Base-by-base conservation (phyloP, 2,329 filamentous ascomycete species). In the Samsoniella hepiali region DNA sequence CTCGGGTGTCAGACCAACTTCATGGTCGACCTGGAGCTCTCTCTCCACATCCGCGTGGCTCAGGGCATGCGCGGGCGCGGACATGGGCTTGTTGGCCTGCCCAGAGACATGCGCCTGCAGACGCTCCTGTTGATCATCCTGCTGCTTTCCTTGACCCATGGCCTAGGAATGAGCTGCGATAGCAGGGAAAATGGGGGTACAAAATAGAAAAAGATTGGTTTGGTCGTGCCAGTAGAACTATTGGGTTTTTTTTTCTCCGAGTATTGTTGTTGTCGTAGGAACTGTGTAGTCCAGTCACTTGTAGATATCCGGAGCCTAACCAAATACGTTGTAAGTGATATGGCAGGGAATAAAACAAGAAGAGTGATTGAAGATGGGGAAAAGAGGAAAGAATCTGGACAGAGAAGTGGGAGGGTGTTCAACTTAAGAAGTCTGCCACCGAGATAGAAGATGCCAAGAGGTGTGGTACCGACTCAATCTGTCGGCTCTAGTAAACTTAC, bases 21-120 rank as follows among this genome's bases (percentile, higher is more conserved):
- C 80, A 5, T 80, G 70, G 68, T 87, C 79, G 59, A 84, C 82
- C 13, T 76, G 73, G 40, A 89, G 79, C 72, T 89, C 83, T 22
- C 79, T 72, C 38, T 83, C 75, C 40, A 87, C 80, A 38, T 81
- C 74, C 27, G 81, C 76, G 68, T 78, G 78, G n/a, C 79, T 72
- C 57, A 91, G 77, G 53, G 84, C 78, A 72, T 91, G 88, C 8
- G 88, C 86, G 15, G 88, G 88, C 40, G 79, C 77, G 9, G 84
- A 83, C 45, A 91, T 75, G 42, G 83, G 84, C 62, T 72, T 73
- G 67, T 80, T 80, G 63, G 77, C 73, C 69, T 80, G 78, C 31
- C 65, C 65, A 17, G 67, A 69, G 64, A 67, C 67, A 62, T 76
- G 75, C 60, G 68, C 56, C 42, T 60, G 47, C 49, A 63, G 49